Evolutionary conservation across 495 filamentous ascomycete genomes (phyloP).

Genomic region (Aspergillus wentii): DNA sequence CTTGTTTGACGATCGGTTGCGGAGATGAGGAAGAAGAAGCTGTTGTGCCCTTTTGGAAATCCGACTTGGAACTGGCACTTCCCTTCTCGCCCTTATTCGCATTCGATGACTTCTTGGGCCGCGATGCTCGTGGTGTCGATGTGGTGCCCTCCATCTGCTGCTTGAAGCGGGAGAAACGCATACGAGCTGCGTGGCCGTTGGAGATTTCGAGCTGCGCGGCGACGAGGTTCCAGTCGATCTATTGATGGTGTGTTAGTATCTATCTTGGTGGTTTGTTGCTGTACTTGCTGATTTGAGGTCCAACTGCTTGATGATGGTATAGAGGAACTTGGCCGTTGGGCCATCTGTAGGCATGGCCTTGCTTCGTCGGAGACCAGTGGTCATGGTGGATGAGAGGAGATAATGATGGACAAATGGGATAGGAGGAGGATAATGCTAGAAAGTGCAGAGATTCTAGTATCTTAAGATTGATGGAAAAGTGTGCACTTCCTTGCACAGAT

Average conservation of each 20-base stretch:
- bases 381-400: slow-evolving; percentile 10
- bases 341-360: slow-evolving; percentile 46
- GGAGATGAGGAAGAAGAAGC: background rate
- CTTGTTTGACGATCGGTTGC: slow-evolving; percentile 8
- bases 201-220: slow-evolving; percentile 59
- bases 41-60: too few species aligned
- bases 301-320: slow-evolving; percentile 71
- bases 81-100: slow-evolving; percentile 11
- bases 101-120: slow-evolving; percentile 15
- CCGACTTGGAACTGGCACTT: slow-evolving; percentile 6
- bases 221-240: slow-evolving; percentile 74
- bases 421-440: background rate
- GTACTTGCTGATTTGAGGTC: slow-evolving; percentile 62
- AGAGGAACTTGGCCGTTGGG: slow-evolving; percentile 56
- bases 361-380: slow-evolving; percentile 24
- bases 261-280: background rate
- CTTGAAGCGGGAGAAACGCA: slow-evolving; percentile 71
- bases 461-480: slow-evolving; percentile 1
- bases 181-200: slow-evolving; percentile 76
- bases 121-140: slow-evolving; percentile 14
- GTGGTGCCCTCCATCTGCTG: slow-evolving; percentile 51
- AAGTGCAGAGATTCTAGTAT: too few species aligned
- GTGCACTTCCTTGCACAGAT: slow-evolving; percentile 7
- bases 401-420: background rate
- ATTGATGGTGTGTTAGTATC: background rate